Base-by-base conservation (phyloP, 139 green algal species). In the Chlorella vulgaris region DNA sequence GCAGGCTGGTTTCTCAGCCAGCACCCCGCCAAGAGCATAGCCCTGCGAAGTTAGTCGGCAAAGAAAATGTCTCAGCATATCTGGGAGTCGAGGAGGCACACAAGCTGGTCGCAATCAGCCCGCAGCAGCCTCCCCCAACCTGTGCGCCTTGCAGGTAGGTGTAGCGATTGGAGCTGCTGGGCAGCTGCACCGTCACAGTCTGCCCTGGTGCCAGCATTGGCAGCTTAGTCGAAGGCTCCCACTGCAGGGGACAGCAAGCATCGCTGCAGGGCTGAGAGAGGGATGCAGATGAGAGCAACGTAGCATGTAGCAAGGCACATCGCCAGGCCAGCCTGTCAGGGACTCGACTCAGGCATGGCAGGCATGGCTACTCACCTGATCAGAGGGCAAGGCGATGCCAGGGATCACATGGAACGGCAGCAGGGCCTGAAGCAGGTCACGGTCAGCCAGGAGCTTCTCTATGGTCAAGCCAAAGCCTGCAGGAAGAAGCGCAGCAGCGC, bases 361-460 rank as follows among this genome's bases (percentile, higher is more conserved):
- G n/a, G n/a, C n/a, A n/a, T n/a, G n/a, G n/a, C n/a, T n/a, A n/a
- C 65, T 55, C 68, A 75, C 40, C 68, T 75, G 39, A 24, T 31
- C 22, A 26, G 22, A 24, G 7, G 40, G 35, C 39, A 75, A 24
- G 39, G 68, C 39, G 2, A 22, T 21, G 13, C 42, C 43, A 19
- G 69, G 69, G 2, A 77, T 43, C 3, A 77, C 13, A 42, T 77
- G 69, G 47, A 65, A 77, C n/a, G 40, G 13, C 29, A 63, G n/a
- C n/a, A 77, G 1, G 7, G 43, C 43, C 50, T 38, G 22, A 42
- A 77, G 69, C 43, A 77, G 69, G n/a, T 63, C n/a, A 15, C 21
- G 28, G 43, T 77, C 43, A 2, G 33, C 29, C n/a, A 31, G n/a
- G 0, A 77, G 43, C n/a, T 29, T 2, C 10, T 40, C 69, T 31